Evolutionary conservation across 192 early-diverging fungal genomes (phyloP).

Genomic region (Linnemannia zychae): DNA sequence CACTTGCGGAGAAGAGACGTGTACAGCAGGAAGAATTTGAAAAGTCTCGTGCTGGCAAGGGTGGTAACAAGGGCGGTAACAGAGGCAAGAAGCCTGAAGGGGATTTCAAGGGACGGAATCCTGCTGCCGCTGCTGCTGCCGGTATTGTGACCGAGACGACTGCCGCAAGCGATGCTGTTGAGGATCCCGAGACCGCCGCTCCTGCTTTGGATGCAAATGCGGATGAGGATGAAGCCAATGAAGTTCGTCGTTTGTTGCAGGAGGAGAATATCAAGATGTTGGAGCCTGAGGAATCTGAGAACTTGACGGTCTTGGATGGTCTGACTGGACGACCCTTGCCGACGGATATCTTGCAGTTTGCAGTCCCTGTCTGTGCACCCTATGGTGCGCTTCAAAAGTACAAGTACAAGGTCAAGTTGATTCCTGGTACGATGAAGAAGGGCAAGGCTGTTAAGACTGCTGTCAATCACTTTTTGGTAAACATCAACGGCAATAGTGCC

Average conservation of each 20-base stretch:
- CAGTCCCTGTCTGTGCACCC: slow-evolving; percentile 95
- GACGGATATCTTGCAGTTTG: slow-evolving; percentile 85
- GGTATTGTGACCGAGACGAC: not conserved
- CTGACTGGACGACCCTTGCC: slow-evolving; percentile 85
- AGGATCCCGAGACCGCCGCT: slow-evolving; percentile 12
- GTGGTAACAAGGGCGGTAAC: slow-evolving; percentile 22
- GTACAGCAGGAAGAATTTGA: slow-evolving; percentile 31
- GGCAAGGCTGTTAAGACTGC: slow-evolving; percentile 80
- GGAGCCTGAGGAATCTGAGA: slow-evolving; percentile 67
- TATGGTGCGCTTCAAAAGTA: slow-evolving; percentile 87
- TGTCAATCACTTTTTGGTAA: slow-evolving; percentile 50
- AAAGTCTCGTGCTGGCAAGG: slow-evolving; percentile 29
- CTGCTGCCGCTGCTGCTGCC: not conserved
- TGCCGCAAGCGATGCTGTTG: not conserved
- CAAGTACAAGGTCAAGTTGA: slow-evolving; percentile 96
- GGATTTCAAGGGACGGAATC: not conserved
- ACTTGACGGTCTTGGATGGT: slow-evolving; percentile 78
- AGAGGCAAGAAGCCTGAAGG: slow-evolving; percentile 46
- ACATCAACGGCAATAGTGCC: slow-evolving; percentile 20
- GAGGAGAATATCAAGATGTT: slow-evolving; percentile 71
- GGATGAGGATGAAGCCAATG: slow-evolving; percentile 56
- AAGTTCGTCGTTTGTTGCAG: slow-evolving; percentile 66
- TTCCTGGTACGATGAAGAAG: slow-evolving; percentile 91
- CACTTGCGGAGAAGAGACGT: slow-evolving; percentile 52
- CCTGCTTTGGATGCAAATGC: slow-evolving; percentile 20